Evolutionary conservation across 805 yeast genomes (phyloP).

Genomic region (Blastobotrys peoriensis): DNA sequence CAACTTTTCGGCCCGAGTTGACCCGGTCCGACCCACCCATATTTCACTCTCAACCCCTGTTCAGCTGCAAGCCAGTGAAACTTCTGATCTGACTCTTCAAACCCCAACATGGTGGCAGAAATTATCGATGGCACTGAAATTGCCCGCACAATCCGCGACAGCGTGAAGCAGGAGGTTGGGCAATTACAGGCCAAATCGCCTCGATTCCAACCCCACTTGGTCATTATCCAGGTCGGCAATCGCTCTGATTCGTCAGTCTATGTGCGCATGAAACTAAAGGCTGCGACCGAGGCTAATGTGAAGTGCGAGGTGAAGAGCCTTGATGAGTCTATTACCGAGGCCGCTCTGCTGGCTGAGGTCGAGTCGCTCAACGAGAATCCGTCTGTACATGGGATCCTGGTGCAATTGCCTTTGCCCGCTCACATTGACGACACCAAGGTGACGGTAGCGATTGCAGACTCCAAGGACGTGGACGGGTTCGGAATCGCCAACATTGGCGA

Average conservation of each 20-base stretch:
- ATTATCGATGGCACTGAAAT: constrained; percentile 57
- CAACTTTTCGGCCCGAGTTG: too few species aligned
- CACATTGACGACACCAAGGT: constrained; percentile 73
- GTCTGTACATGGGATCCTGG: constrained; percentile 75
- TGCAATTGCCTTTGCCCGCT: constrained; percentile 84
- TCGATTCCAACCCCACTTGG: constrained; percentile 65
- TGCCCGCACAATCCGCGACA: constrained; percentile 44
- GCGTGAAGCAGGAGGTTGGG: constrained; percentile 46
- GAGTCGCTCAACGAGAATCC: constrained; percentile 64
- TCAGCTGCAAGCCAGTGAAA: too few species aligned
- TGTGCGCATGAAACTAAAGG: constrained; percentile 84
- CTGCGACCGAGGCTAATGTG: constrained; percentile 79
- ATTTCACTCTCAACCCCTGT: too few species aligned
- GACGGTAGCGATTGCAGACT: constrained; percentile 72
- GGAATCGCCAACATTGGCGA: constrained; percentile 87
- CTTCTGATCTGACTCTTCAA: too few species aligned
- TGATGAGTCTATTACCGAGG: constrained; percentile 56
- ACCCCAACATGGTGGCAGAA: constrained; percentile 17
- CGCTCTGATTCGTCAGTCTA: constrained; percentile 91
- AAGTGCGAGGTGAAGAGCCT: constrained; percentile 59
- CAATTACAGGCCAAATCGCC: constrained; percentile 38
- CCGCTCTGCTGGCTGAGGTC: constrained; percentile 50
- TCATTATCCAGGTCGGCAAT: constrained; percentile 84
- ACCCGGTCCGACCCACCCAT: too few species aligned
- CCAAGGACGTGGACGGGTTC: constrained; percentile 94